Percentiles rank a stretch among this genome's conserved stretches.
Evolutionary conservation across 1,139 yeast genomes (phyloP).

Genomic region (Candida dubliniensis): DNA sequence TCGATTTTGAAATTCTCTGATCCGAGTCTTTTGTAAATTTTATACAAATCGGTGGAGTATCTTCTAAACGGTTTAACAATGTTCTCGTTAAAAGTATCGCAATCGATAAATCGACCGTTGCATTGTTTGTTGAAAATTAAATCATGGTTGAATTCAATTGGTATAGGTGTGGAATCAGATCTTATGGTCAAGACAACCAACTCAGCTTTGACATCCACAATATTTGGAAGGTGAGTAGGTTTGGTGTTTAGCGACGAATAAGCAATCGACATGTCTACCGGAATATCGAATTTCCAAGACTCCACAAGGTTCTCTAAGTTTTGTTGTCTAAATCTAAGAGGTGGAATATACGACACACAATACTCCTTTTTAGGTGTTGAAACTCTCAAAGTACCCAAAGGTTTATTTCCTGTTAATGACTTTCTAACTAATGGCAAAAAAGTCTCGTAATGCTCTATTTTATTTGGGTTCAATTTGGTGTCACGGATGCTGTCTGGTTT

Average conservation of each 20-base stretch:
- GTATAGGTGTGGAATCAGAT: conserved; percentile 33
- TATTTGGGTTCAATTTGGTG: conserved; percentile 11
- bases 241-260: conserved; percentile 8
- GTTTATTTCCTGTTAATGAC: conserved; percentile 16
- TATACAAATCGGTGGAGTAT: conserved; percentile 21
- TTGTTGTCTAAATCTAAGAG: conserved; percentile 22
- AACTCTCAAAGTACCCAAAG: conserved; percentile 22
- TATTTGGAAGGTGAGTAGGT: conserved; percentile 23
- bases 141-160: conserved; percentile 43
- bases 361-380: conserved; percentile 30
- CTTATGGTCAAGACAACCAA: conserved; percentile 34
- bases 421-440: conserved; percentile 17
- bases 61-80: conserved; percentile 24
- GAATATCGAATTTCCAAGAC: conserved; percentile 32
- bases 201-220: conserved; percentile 32
- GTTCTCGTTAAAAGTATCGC: conserved; percentile 27
- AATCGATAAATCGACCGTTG: conserved; percentile 17
- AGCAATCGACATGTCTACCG: conserved; percentile 22
- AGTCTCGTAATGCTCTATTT: conserved; percentile 15
- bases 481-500: conserved; percentile 14
- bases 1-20: conserved; percentile 30
- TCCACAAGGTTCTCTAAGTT: conserved; percentile 13
- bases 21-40: conserved; percentile 24
- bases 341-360: conserved; percentile 34
- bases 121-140: conserved; percentile 28